A percentile compares a stretch with the other conserved stretches of the same genome.
Conservation (phyloP, 345 rosid genomes). For the Eucalyptus curtisii region DNA sequence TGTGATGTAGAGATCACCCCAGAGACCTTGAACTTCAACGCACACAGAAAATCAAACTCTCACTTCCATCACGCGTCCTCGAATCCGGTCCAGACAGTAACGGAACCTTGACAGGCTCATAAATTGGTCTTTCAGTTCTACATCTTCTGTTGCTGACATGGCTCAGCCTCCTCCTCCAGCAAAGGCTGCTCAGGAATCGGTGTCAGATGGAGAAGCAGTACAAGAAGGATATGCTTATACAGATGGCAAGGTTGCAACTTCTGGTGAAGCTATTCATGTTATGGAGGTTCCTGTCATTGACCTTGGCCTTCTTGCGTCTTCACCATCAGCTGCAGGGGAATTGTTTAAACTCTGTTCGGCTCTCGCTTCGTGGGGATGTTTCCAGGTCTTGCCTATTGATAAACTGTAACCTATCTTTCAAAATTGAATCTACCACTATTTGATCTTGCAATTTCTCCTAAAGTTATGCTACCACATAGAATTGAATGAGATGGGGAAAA, state of each 20-base stretch:
- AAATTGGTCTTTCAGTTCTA: background rate
- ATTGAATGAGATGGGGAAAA: background rate
- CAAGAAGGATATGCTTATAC: background rate
- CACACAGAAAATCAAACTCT: background rate
- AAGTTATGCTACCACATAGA: background rate
- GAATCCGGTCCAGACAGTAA: background rate
- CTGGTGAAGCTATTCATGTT: background rate
- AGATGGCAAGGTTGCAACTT: background rate
- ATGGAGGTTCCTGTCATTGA: background rate
- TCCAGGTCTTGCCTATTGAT: background rate
- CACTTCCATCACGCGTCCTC: background rate
- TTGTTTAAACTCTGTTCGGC: conserved; percentile 6
- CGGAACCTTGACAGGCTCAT: background rate
- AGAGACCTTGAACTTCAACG: background rate
- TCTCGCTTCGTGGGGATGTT: conserved; percentile 13
- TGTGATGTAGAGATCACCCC: background rate
- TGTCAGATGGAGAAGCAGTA: background rate
- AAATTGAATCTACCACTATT: background rate
- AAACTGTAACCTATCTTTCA: background rate
- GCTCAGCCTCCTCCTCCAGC: background rate
- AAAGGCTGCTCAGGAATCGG: background rate
- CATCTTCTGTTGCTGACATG: background rate
- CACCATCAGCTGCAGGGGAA: background rate
- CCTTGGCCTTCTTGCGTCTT: background rate
- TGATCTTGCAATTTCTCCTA: background rate